Conservation (phyloP, 345 rosid genomes). For the Linum usitatissimum region DNA sequence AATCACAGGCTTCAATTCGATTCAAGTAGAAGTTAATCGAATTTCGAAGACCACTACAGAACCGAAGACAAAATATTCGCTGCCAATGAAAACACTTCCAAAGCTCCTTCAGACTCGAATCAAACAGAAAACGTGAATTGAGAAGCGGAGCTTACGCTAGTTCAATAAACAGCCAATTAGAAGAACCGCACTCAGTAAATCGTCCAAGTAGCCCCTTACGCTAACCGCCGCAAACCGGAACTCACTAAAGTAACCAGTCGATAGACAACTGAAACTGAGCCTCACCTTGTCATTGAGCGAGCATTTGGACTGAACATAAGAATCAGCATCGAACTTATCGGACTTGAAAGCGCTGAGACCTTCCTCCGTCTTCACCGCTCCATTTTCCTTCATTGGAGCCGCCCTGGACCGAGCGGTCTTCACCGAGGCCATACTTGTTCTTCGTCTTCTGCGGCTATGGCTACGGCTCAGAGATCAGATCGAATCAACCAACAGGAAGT, state of each 20-base stretch:
- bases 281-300: slow-evolving; percentile 90
- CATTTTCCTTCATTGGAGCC: slow-evolving; percentile 62
- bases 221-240: background rate
- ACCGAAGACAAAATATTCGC: background rate
- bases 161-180: background rate
- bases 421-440: slow-evolving; percentile 22
- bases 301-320: slow-evolving; percentile 88
- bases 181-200: background rate
- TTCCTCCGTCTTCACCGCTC: slow-evolving; percentile 56
- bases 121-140: no score
- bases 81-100: background rate
- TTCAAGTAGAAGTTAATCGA: background rate
- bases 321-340: slow-evolving; percentile 83
- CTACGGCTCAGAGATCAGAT: slow-evolving; percentile 7
- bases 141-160: background rate
- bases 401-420: slow-evolving; percentile 56
- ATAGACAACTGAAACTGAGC: background rate
- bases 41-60: background rate
- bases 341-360: slow-evolving; percentile 79
- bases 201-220: background rate
- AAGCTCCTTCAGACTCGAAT: no score
- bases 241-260: background rate
- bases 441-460: background rate
- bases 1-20: background rate
- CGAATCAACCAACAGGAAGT: slow-evolving; percentile 3